Percentiles rank a stretch among this genome's conserved stretches.
phyloP scores from a whole-genome alignment of 2,329 filamentous ascomycete species.

The Fusarium drepaniforme region DNA sequence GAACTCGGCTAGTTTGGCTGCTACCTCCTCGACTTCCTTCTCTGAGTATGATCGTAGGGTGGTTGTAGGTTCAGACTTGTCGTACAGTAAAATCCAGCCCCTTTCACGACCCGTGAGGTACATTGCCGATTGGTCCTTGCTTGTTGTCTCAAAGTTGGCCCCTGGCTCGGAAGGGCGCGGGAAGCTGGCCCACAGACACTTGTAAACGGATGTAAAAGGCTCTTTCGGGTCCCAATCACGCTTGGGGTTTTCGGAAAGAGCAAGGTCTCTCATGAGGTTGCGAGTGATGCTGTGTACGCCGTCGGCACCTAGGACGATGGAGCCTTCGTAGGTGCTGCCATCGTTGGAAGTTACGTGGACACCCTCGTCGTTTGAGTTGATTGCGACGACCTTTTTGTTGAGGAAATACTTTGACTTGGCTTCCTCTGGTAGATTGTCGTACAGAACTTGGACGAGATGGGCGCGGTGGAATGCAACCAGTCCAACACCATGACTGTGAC shows the following conservation, averaged over 20 bases:
- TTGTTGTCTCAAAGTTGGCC: conserved; percentile 45
- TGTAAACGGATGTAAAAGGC: conserved; percentile 9
- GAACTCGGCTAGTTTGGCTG: not conserved
- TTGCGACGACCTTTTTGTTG: conserved; percentile 28
- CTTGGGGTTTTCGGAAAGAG: not conserved
- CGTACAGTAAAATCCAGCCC: conserved; percentile 50
- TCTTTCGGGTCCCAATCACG: not conserved
- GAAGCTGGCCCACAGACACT: conserved; percentile 44
- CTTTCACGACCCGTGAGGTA: conserved; percentile 45
- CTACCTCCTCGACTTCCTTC: conserved; percentile 3
- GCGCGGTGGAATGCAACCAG: conserved; percentile 15
- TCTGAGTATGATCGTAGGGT: conserved; percentile 1
- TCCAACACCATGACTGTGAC: conserved; percentile 9
- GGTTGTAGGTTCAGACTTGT: conserved; percentile 39
- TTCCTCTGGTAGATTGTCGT: conserved; percentile 4
- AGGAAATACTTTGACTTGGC: conserved; percentile 4
- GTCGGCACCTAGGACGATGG: conserved; percentile 23
- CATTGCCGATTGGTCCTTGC: conserved; percentile 43
- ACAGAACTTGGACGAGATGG: conserved; percentile 12
- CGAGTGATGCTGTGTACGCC: conserved; percentile 18
- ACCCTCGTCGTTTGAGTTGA: not conserved
- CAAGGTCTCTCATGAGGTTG: conserved; percentile 8
- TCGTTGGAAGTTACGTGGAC: conserved; percentile 15
- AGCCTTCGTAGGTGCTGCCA: conserved; percentile 9
- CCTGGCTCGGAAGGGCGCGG: conserved; percentile 35